phyloP scores from a whole-genome alignment of 2,329 filamentous ascomycete species.

The Aspergillus sp. region DNA sequence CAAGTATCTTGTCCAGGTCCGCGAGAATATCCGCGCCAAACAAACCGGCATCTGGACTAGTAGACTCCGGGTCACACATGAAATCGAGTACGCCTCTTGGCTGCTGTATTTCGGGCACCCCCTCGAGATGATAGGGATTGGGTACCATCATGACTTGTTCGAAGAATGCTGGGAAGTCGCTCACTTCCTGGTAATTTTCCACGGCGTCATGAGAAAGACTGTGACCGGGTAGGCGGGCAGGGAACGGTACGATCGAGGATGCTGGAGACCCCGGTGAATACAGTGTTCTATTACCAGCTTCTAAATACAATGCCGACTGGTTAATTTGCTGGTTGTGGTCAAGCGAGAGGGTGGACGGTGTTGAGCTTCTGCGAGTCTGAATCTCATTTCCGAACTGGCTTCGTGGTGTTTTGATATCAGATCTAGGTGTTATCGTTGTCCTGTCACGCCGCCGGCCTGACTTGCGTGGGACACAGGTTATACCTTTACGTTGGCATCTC shows the following conservation, averaged over 20 bases:
- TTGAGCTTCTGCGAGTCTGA: no score
- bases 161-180: slow-evolving; percentile 5
- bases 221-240: neutral
- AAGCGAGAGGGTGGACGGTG: neutral
- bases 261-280: neutral
- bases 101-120: neutral
- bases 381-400: neutral
- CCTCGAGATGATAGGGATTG: neutral
- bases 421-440: neutral
- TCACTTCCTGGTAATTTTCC: neutral
- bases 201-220: neutral
- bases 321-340: neutral
- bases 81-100: slow-evolving; percentile 7
- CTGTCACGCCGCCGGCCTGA: neutral
- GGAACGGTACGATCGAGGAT: neutral
- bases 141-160: slow-evolving; percentile 4
- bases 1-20: slow-evolving; percentile 1
- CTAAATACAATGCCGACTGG: neutral
- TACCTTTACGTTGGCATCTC: neutral
- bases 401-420: neutral
- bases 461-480: neutral
- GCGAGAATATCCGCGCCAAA: neutral
- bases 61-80: slow-evolving; percentile 2
- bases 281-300: neutral
- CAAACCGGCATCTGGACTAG: neutral